Evolutionary conservation across 495 filamentous ascomycete genomes (phyloP), one percentile per base, ranked within the genome.

Genomic region (Xylaria castorea): DNA sequence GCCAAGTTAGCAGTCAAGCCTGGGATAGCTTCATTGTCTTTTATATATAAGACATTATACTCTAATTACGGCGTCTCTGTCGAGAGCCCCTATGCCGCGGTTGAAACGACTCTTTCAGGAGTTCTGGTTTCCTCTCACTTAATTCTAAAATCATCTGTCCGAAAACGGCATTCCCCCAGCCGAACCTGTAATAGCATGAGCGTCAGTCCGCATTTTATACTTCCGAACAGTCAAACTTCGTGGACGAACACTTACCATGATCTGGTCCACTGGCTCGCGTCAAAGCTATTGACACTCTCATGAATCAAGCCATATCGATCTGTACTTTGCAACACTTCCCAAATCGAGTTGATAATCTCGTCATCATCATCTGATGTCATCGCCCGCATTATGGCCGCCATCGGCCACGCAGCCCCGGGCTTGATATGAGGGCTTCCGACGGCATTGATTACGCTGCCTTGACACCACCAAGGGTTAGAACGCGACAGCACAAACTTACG

Each of bases 161-260:
- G 78, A 92, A 92, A 65, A 92, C 80, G 20, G 90, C 90, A 75
- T 92, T 92, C 11, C 89, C 89, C 90, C 90, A 91, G 0, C 88
- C 89, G 72, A 92, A 91, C 87, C 88, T 88, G 68, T 44, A 20
- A 51, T 12, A 51, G 20, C 50, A 36, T 30, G 0, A 42, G 22
- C n/a, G 69, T 81, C 71, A 80, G 75, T 32, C 11, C n/a, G 66
- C 36, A 16, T 20, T 30, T 4, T 42, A 25, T 22, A 25, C 58
- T 36, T 6, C 12, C 20, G 34, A 38, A 44, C n/a, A 6, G 1
- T 27, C 3, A 27, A 42, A 27, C 22, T 25, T 44, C 36, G 5
- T 27, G 16, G n/a, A 25, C 7, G 4, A 30, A 18, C 1, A 66
- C 70, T 71, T 38, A 71, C 89, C 90, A 92, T 75, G 88, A 86